Percentiles rank a stretch among this genome's conserved stretches.
phyloP scores from a whole-genome alignment of 2,329 filamentous ascomycete genomes.

The Dactylellina sp. region DNA sequence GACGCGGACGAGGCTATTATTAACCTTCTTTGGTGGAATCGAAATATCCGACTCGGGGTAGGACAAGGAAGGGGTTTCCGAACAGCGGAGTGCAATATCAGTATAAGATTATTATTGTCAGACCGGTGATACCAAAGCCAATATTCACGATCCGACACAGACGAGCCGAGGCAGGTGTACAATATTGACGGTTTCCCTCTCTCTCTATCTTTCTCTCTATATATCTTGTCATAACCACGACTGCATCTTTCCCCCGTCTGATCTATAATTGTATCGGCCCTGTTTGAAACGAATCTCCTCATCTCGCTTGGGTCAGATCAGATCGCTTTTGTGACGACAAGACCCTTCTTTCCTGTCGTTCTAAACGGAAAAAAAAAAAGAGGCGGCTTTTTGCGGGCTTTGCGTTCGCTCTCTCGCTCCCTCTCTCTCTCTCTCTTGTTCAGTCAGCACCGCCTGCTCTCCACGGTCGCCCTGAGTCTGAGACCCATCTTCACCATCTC shows the following conservation, averaged over 20 bases:
- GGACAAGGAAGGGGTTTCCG: slow-evolving; percentile 37
- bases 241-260: neutral
- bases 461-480: slow-evolving; percentile 4
- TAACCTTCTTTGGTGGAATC: too few relatives aligned
- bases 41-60: slow-evolving; percentile 25
- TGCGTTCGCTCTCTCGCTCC: slow-evolving; percentile 14
- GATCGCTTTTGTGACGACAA: slow-evolving; percentile 27
- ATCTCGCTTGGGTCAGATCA: neutral
- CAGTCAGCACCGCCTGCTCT: neutral
- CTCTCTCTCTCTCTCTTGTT: neutral
- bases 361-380: slow-evolving; percentile 40
- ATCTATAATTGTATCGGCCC: neutral
- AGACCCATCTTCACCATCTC: too few relatives aligned
- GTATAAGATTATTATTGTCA: neutral
- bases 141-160: slow-evolving; percentile 23
- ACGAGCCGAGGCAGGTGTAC: slow-evolving; percentile 34
- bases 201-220: too few relatives aligned
- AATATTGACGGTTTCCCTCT: too few relatives aligned
- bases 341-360: neutral
- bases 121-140: slow-evolving; percentile 28
- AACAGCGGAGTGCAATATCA: too few relatives aligned
- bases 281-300: neutral
- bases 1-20: neutral
- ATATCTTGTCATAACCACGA: neutral
- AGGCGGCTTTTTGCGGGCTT: slow-evolving; percentile 50